Evolutionary conservation across 1,284 basidiomycete species (phyloP), one percentile per base, ranked within the genome.

Genomic region (Sporisorium iseilematis-ciliati): DNA sequence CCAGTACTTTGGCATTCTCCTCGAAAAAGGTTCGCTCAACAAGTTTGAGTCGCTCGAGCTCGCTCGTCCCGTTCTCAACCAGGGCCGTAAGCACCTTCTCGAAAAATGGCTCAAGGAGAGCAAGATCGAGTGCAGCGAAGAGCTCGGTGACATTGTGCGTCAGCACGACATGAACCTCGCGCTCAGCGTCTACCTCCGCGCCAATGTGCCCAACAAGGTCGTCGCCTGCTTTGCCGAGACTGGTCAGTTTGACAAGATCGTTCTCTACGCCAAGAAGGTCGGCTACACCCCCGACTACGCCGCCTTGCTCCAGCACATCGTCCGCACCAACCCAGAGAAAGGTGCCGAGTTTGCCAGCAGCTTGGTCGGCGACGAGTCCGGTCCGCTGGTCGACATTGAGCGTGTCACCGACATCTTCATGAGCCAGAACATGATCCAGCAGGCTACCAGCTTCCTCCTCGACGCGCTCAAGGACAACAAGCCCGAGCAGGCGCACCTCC

Each of bases 71-170:
- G 97, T 99, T 14, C 88, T 99, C 54, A 92, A 94, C 80, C 97
- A 99, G 88, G 95, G 95, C 59, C 91, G 95, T 84, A 99, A 99
- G 88, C 95, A 98, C 84, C 88, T 99, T 49, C 89, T 99, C 26
- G 97, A 99, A 88, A 99, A 99, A 85, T 99, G 97, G 97, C 88
- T 99, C 77, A 99, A 99, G 88, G 97, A 99, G 89, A 97, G 97
- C 88, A 99, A 99, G 90, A 91, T 99, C 75, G 96, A 97, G 71
- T 99, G 97, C 88, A 94, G 92, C 82, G 97, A 99, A 87, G 96
- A 99, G 87, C 91, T 99, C 20, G 97, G 97, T 67, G 97, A 99
- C 86, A 93, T 99, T 75, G 97, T 98, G 61, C 92, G 97, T 56
- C 87, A 92, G 51, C 92, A 95, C 85, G 97, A 99, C 86, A 95